These are phyloP conservation scores for Fusarium sublunatum DNA, from an alignment of 2,329 filamentous ascomycete genomes.

Conservation along the genomic window DNA sequence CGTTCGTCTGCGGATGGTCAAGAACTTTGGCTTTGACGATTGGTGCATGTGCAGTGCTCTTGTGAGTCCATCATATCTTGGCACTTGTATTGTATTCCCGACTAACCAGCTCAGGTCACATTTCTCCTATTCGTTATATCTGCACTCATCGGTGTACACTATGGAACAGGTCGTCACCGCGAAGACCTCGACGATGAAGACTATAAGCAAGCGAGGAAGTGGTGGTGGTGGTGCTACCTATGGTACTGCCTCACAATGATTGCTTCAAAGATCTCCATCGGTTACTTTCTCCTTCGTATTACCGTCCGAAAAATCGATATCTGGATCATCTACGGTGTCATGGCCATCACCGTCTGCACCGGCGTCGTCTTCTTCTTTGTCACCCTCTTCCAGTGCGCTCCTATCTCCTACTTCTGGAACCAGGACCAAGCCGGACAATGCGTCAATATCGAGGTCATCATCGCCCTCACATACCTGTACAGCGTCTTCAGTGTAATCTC, in stretches of 20 bases:
- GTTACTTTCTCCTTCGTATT: slow-evolving; percentile 56
- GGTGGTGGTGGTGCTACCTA: slow-evolving; percentile 55
- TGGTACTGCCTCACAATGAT: slow-evolving; percentile 54
- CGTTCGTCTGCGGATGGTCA: slow-evolving; percentile 51
- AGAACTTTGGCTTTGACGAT: slow-evolving; percentile 55
- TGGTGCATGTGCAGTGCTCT: slow-evolving; percentile 54
- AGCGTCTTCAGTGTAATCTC: slow-evolving; percentile 61
- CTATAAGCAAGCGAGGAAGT: slow-evolving; percentile 50
- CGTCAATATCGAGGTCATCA: slow-evolving; percentile 57
- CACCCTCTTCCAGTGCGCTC: slow-evolving; percentile 55
- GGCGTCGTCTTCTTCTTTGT: slow-evolving; percentile 57
- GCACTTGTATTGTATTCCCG: neutral
- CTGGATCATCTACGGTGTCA: slow-evolving; percentile 53
- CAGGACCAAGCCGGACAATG: slow-evolving; percentile 51
- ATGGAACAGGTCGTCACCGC: slow-evolving; percentile 56
- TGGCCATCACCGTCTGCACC: slow-evolving; percentile 51
- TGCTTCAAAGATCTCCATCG: slow-evolving; percentile 56
- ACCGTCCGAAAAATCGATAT: slow-evolving; percentile 50
- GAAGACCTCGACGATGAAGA: slow-evolving; percentile 46
- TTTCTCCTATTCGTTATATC: slow-evolving; percentile 53
- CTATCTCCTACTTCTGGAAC: slow-evolving; percentile 57
- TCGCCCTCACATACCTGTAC: slow-evolving; percentile 64
- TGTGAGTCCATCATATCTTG: slow-evolving; percentile 33
- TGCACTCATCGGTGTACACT: slow-evolving; percentile 51
- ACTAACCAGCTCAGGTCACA: slow-evolving; percentile 41